Base-by-base conservation (phyloP, 768 basidiomycete genomes). In the Pleurotus salmoneostramineus region DNA sequence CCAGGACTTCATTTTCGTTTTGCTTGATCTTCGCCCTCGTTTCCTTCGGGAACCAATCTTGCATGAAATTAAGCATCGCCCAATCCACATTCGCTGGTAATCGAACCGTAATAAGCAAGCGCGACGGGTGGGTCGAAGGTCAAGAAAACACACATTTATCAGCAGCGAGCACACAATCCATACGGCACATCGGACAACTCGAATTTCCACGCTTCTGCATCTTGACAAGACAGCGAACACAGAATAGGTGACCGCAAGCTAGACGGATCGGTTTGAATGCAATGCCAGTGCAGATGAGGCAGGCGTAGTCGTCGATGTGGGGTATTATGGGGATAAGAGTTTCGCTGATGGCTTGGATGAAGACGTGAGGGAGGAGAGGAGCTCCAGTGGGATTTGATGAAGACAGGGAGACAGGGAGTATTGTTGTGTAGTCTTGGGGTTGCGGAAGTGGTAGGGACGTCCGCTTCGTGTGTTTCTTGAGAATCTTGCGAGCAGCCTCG, bases 261-360 rank as follows among this genome's bases (percentile, higher is more conserved):
- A 98, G 78, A 7, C 94, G 76, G 51, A 96, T 89, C 0, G 95
- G 95, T 69, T 93, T 94, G 79, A 95, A 98, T 4, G 94, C 95
- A 62, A 98, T 85, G 59, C 82, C 83, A 2, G 87, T 91, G 71
- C 95, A 97, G 58, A 97, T 95, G 40, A 88, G 74, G 64, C 95
- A 98, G 1, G 83, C 73, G 67, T 95, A 97, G 71, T 96, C 91
- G 58, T 93, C 89, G 10, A 92, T 71, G 56, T 83, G 82, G 2
- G 91, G 91, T 15, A 93, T 81, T 54, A 94, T 72, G 0, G 94
- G 93, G 2, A 97, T 76, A 1, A 97, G 77, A 0, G 81, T 91
- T 67, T 90, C 85, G 17, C 90, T 89, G 42, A 98, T 78, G 4
- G 89, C 89, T 65, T 94, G 87, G 2, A 95, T 84, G 33, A 98